Evolutionary conservation across 2,329 filamentous ascomycete species (phyloP).

Genomic region (Phialocephala subalpina): DNA sequence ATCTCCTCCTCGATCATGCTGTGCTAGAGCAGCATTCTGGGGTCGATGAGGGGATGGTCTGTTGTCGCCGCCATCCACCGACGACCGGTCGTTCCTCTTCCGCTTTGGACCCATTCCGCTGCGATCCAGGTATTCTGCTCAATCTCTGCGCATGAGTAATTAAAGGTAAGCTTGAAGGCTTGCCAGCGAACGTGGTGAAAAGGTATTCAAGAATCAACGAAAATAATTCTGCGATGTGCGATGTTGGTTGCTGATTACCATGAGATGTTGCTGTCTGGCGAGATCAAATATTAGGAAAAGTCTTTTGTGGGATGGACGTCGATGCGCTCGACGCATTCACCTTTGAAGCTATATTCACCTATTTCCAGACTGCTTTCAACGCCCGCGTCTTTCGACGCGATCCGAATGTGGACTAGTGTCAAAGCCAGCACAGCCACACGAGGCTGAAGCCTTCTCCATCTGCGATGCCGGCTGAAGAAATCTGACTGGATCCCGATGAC

Average conservation of each 20-base stretch:
- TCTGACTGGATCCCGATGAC: constrained; percentile 29
- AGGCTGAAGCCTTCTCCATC: constrained; percentile 1
- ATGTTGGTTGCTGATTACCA: constrained; percentile 19
- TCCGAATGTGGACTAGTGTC: not conserved
- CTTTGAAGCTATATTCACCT: constrained; percentile 9
- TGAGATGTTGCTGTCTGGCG: constrained; percentile 7
- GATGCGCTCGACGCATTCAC: not conserved
- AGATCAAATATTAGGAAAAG: constrained; percentile 2
- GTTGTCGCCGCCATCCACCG: constrained; percentile 51
- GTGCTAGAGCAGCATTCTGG: constrained; percentile 60
- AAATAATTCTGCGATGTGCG: constrained; percentile 18
- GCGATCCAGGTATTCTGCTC: constrained; percentile 29
- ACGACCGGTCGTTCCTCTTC: constrained; percentile 46
- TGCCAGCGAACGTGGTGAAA: constrained; percentile 18
- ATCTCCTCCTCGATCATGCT: constrained; percentile 64
- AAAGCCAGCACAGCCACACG: not conserved
- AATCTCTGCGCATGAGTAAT: constrained; percentile 35
- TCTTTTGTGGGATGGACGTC: not conserved
- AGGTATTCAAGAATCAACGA: constrained; percentile 17
- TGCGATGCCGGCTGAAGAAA: not conserved
- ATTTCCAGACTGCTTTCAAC: not conserved
- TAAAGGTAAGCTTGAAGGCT: constrained; percentile 26
- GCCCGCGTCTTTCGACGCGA: not conserved
- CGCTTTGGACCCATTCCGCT: constrained; percentile 46
- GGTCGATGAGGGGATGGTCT: constrained; percentile 71